A percentile compares a stretch with the other conserved stretches of the same genome.
Evolutionary conservation across 106 monocot genomes (phyloP).

Genomic region (Allium fistulosum): DNA sequence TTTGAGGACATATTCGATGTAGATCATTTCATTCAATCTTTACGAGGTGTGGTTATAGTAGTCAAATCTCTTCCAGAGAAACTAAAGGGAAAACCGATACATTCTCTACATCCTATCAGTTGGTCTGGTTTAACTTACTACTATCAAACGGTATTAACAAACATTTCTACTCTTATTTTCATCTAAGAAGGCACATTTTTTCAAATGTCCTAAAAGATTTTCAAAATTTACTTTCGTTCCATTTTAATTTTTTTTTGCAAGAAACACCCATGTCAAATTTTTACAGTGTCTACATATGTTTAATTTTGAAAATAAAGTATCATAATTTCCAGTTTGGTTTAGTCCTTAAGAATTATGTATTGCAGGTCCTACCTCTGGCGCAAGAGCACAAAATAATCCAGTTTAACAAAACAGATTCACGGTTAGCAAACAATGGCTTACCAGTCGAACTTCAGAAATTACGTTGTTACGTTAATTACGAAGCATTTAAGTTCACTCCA

Average conservation of each 20-base stretch:
- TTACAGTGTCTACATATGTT: too few relatives aligned
- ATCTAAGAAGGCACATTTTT: too few relatives aligned
- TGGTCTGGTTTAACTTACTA: not conserved
- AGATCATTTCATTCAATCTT: constrained; percentile 81
- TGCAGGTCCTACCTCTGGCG: constrained; percentile 67
- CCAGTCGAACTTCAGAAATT: constrained; percentile 55
- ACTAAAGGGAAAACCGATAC: not conserved
- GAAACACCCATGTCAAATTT: too few relatives aligned
- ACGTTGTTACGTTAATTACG: constrained; percentile 80
- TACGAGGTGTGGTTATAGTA: constrained; percentile 82
- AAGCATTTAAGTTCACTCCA: constrained; percentile 67
- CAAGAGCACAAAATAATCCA: constrained; percentile 67
- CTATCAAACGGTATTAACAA: not conserved
- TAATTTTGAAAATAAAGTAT: too few relatives aligned
- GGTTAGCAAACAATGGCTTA: constrained; percentile 80
- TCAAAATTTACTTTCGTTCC: too few relatives aligned
- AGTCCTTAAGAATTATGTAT: not conserved
- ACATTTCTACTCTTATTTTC: too few relatives aligned
- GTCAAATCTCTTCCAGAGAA: constrained; percentile 43
- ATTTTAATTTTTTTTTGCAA: too few relatives aligned
- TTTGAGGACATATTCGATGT: constrained; percentile 86
- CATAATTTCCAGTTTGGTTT: too few relatives aligned
- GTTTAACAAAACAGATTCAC: constrained; percentile 80
- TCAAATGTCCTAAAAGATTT: too few relatives aligned
- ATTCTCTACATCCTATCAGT: not conserved